These are phyloP conservation scores for Talaromyces islandicus DNA, from an alignment of 2,329 filamentous ascomycete species.

Conservation along the genomic window DNA sequence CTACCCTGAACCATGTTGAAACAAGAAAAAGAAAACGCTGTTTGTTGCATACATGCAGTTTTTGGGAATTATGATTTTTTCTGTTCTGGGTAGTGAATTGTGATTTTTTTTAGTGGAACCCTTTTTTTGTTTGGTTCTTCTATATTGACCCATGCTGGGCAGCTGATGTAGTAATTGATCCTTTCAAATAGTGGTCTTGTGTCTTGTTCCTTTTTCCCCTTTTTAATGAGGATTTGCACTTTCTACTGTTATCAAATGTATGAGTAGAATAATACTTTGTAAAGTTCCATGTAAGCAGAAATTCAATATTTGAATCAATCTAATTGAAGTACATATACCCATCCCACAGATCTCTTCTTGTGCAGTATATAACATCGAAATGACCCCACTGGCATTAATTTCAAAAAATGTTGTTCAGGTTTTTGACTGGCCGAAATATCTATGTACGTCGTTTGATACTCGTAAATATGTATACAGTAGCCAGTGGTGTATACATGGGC, in stretches of 20 bases:
- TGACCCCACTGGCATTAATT: too few species aligned
- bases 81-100: background rate
- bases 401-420: background rate
- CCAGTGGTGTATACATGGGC: too few species aligned
- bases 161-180: background rate
- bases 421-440: too few species aligned
- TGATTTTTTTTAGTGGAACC: background rate
- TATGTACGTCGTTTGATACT: too few species aligned
- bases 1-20: background rate
- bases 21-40: background rate
- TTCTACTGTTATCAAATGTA: background rate
- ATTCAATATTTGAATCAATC: too few species aligned
- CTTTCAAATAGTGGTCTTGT: background rate
- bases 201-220: background rate
- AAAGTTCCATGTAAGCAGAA: too few species aligned
- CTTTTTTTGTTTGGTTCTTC: background rate
- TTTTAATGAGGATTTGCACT: background rate
- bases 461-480: too few species aligned
- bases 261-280: too few species aligned
- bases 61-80: background rate
- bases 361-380: too few species aligned
- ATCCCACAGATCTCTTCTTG: too few species aligned
- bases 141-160: background rate
- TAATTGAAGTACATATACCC: too few species aligned
- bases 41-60: background rate